phyloP scores from a whole-genome alignment of 2,329 filamentous ascomycete genomes.

The Periconia sp. region DNA sequence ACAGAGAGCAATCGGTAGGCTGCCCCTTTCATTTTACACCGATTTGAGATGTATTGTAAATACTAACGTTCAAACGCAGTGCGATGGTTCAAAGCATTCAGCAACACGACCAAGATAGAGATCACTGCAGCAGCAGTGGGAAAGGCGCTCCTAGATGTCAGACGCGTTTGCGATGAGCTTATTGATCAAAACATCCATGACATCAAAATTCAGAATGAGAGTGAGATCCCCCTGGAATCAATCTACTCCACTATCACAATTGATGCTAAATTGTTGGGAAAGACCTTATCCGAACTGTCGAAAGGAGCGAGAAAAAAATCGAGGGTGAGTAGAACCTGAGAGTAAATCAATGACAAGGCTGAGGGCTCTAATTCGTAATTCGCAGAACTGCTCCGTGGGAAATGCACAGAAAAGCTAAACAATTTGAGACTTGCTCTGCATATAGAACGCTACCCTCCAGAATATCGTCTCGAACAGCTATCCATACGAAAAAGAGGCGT shows the following conservation, averaged over 20 bases:
- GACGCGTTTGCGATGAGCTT: not conserved
- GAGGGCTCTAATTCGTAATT: not conserved
- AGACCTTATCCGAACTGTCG: not conserved
- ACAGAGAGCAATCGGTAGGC: not conserved
- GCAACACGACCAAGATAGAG: not conserved
- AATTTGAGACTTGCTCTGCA: not conserved
- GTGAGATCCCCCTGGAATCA: not conserved
- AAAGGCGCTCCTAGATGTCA: not conserved
- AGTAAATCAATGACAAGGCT: no score
- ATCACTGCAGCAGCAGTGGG: not conserved
- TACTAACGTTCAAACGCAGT: not conserved
- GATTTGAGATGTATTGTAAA: not conserved
- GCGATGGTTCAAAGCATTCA: not conserved
- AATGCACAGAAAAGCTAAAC: not conserved
- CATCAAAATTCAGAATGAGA: not conserved
- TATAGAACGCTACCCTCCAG: not conserved
- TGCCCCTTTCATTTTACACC: not conserved
- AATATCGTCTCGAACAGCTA: not conserved
- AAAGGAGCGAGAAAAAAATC: not conserved
- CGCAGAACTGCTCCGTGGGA: not conserved
- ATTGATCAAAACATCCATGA: not conserved
- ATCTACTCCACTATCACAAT: not conserved
- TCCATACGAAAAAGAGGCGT: not conserved
- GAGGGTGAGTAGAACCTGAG: not conserved
- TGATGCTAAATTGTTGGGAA: not conserved